Base-by-base conservation (phyloP, 768 basidiomycete genomes). In the Macrolepiota fuliginosa region DNA sequence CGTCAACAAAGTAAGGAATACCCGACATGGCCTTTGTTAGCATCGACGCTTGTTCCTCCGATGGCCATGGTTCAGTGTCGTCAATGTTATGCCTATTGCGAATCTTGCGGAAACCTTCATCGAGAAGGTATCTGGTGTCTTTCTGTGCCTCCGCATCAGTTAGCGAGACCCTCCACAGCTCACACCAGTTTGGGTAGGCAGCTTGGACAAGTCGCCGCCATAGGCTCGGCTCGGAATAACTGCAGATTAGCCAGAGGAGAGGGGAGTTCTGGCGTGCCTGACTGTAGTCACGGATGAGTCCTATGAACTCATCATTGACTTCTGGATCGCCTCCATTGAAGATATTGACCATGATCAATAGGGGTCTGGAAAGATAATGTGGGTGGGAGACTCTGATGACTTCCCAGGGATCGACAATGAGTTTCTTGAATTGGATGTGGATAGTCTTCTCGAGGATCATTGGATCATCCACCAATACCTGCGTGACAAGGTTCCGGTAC, bases 361-460 rank as follows among this genome's bases (percentile, higher is more conserved):
- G 35, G 29, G 52, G 35, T 15, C 6, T 36, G n/a, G 29, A 11
- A 32, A 54, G 15, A 36, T 36, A 54, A n/a, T 36, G 32, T 19
- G 52, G 52, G 32, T 54, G 32, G 4, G 69, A 54, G 5, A 67
- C 39, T 9, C 53, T 49, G 11, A 62, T 49, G 19, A n/a, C 56
- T 12, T 52, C 51, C 11, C 71, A 62, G 4, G 69, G 69, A 12
- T 66, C 58, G 12, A 68, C 54, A 12, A 74, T 63, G n/a, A 73
- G 63, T 10, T 56, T 59, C n/a, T 54, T 32, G n/a, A 74, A 59
- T 52, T 72, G 72, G 36, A 63, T 49, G 10, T 52, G 46, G 22
- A 67, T 50, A 4, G 63, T 52, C 12, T 64, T 52, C 35, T 67
- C 22, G 13, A 61, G 67, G 11, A 70, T 62, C 27, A 68, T 69